phyloP scores from a whole-genome alignment of 805 yeast genomes.

The Starmerella kuoi region DNA sequence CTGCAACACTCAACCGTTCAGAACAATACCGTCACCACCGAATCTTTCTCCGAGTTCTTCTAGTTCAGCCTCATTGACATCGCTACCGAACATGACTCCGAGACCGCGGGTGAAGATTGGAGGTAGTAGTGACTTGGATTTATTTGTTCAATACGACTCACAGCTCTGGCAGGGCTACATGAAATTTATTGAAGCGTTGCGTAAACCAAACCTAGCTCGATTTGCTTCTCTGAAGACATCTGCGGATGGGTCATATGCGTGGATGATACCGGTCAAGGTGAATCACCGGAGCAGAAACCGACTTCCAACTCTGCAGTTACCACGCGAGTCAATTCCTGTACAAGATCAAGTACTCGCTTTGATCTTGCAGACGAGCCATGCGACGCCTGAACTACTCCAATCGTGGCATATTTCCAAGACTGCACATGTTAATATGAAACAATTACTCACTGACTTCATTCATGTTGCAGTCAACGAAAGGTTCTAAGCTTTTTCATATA shows the following conservation, averaged over 20 bases:
- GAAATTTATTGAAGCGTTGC: constrained; percentile 8
- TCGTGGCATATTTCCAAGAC: constrained; percentile 9
- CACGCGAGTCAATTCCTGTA: constrained; percentile 8
- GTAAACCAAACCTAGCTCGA: constrained; percentile 2
- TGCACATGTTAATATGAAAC: constrained; percentile 3
- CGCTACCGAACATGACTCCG: not conserved
- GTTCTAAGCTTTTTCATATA: too few relatives aligned
- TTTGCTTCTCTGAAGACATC: constrained; percentile 3
- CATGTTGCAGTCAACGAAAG: constrained; percentile 4
- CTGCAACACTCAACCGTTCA: not conserved
- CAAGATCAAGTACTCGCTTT: constrained; percentile 14
- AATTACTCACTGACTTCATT: constrained; percentile 4
- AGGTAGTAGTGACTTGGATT: constrained; percentile 1
- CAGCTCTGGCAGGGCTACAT: constrained; percentile 14
- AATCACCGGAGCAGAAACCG: not conserved
- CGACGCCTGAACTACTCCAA: not conserved
- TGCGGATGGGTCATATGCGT: constrained; percentile 9
- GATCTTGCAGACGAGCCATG: constrained; percentile 12
- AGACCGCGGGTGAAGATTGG: constrained; percentile 1
- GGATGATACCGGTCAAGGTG: constrained; percentile 11
- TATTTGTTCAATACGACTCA: constrained; percentile 14
- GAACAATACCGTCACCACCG: not conserved
- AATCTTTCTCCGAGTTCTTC: not conserved
- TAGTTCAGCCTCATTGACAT: not conserved
- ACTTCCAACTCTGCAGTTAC: constrained; percentile 3